Evolutionary conservation across 805 yeast genomes (phyloP).

Genomic region (Cyberlindnera petersonii): DNA sequence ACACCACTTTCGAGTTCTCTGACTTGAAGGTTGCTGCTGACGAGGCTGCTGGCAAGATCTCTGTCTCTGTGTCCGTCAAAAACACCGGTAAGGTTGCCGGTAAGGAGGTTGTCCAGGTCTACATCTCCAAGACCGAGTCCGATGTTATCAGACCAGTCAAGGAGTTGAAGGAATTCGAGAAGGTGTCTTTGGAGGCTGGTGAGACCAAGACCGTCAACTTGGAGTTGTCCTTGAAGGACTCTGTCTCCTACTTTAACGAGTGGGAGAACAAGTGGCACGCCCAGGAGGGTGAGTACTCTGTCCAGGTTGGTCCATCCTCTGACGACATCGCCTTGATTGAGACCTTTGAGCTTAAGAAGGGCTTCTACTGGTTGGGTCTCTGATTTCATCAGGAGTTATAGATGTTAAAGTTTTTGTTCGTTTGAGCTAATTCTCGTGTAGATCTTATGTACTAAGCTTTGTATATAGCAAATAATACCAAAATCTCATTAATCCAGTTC

Average conservation of each 20-base stretch:
- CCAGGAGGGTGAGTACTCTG: slow-evolving; percentile 48
- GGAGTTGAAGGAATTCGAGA: slow-evolving; percentile 56
- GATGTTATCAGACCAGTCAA: slow-evolving; percentile 47
- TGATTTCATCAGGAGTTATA: no score
- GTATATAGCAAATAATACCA: no score
- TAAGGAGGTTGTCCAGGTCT: slow-evolving; percentile 53
- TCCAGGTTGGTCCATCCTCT: slow-evolving; percentile 42
- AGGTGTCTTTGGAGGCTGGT: slow-evolving; percentile 44
- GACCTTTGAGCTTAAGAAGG: slow-evolving; percentile 25
- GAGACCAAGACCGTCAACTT: slow-evolving; percentile 37
- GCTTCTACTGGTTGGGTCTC: slow-evolving; percentile 20
- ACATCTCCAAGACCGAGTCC: slow-evolving; percentile 37
- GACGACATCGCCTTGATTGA: slow-evolving; percentile 27
- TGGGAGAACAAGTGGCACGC: slow-evolving; percentile 46
- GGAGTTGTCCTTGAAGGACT: slow-evolving; percentile 40
- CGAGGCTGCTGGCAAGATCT: slow-evolving; percentile 25
- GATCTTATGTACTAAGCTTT: no score
- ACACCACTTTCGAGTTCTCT: slow-evolving; percentile 45
- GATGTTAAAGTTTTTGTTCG: no score
- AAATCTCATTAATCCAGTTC: not conserved
- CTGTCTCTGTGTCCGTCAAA: slow-evolving; percentile 37
- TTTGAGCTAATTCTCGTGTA: no score
- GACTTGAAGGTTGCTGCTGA: slow-evolving; percentile 33
- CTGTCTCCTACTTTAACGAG: slow-evolving; percentile 52
- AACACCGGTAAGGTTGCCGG: slow-evolving; percentile 51